Conservation (phyloP, 2,329 filamentous ascomycete genomes). For the Fusarium proliferatum region DNA sequence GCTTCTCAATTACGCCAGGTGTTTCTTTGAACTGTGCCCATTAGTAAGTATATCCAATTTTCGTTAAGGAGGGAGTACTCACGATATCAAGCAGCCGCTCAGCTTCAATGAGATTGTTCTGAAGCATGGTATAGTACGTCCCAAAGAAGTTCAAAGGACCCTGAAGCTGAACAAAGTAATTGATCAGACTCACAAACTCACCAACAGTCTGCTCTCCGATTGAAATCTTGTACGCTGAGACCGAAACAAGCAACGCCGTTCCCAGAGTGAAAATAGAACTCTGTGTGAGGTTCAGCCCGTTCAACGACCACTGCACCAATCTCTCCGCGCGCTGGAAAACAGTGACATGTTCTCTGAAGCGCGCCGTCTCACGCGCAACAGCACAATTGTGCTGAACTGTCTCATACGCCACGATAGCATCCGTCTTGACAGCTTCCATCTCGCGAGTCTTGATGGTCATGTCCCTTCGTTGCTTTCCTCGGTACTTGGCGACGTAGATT, state of each 20-base stretch:
- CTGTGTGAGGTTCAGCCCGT: slow-evolving; percentile 69
- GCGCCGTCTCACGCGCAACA: slow-evolving; percentile 66
- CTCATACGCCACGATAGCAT: slow-evolving; percentile 61
- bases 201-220: slow-evolving; percentile 63
- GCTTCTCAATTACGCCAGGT: slow-evolving; percentile 56
- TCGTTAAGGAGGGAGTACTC: not conserved
- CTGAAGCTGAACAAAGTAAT: slow-evolving; percentile 70
- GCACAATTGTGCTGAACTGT: slow-evolving; percentile 75
- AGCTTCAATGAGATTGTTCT: slow-evolving; percentile 59
- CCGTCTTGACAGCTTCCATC: slow-evolving; percentile 62
- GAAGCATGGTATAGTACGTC: slow-evolving; percentile 59
- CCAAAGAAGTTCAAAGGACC: slow-evolving; percentile 71
- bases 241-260: slow-evolving; percentile 68
- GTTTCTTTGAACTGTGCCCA: slow-evolving; percentile 55
- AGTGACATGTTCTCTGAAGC: slow-evolving; percentile 65
- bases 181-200: slow-evolving; percentile 66
- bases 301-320: slow-evolving; percentile 43
- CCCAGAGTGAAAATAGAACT: slow-evolving; percentile 72
- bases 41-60: slow-evolving; percentile 20
- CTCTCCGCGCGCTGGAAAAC: slow-evolving; percentile 58
- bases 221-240: slow-evolving; percentile 72
- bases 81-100: slow-evolving; percentile 59
- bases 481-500: slow-evolving; percentile 61
- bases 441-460: slow-evolving; percentile 58
- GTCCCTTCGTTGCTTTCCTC: slow-evolving; percentile 56